Percentiles rank a stretch among this genome's conserved stretches.
phyloP scores from a whole-genome alignment of 2,329 filamentous ascomycete genomes.

The Ophiosphaerella herpotricha region DNA sequence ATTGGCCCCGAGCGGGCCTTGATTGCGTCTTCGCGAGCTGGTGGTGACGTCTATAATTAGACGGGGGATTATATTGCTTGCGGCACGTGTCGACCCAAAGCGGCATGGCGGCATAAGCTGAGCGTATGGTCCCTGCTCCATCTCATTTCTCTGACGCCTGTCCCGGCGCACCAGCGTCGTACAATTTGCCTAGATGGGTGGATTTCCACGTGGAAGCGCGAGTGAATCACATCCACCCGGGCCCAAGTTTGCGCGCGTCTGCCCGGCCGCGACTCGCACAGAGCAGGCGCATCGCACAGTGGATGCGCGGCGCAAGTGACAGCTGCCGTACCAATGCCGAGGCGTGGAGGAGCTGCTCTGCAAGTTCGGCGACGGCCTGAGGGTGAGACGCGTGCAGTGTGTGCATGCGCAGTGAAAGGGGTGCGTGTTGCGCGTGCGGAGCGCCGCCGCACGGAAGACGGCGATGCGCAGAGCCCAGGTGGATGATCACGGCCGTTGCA shows the following conservation, averaged over 20 bases:
- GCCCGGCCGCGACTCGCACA: background rate
- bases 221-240: slow-evolving; percentile 11
- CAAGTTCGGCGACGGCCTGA: too few relatives aligned
- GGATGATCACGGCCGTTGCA: too few relatives aligned
- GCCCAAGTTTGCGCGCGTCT: slow-evolving; percentile 4
- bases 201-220: slow-evolving; percentile 42
- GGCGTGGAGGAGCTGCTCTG: background rate
- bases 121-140: slow-evolving; percentile 15
- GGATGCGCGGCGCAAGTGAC: slow-evolving; percentile 16
- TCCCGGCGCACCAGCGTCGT: slow-evolving; percentile 28
- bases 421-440: slow-evolving; percentile 15
- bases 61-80: slow-evolving; percentile 35
- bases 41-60: slow-evolving; percentile 39
- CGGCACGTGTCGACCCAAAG: slow-evolving; percentile 40
- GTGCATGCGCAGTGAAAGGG: background rate
- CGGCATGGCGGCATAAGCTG: slow-evolving; percentile 35
- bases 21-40: slow-evolving; percentile 13
- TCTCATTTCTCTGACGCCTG: slow-evolving; percentile 30
- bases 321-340: slow-evolving; percentile 24
- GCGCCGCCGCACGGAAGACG: slow-evolving; percentile 10
- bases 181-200: slow-evolving; percentile 25
- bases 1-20: slow-evolving; percentile 27
- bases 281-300: background rate
- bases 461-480: slow-evolving; percentile 14
- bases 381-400: too few relatives aligned